These are phyloP conservation scores for Salvia splendens DNA, from an alignment of 257 asterid species.

Conservation along the genomic window DNA sequence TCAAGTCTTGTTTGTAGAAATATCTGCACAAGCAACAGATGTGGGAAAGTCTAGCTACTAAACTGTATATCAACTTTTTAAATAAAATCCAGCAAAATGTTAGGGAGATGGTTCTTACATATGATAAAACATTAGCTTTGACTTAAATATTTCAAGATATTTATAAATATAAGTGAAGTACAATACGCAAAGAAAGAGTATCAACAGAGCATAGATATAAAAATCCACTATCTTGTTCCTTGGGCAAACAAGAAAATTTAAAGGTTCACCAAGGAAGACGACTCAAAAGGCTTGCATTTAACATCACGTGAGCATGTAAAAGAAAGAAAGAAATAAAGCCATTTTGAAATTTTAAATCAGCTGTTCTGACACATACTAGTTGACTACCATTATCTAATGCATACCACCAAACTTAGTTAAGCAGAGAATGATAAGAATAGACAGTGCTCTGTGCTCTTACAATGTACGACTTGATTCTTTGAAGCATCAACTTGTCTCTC, in stretches of 20 bases:
- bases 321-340: conserved; percentile 18
- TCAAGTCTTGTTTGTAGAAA: conserved; percentile 64
- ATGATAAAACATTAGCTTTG: conserved; percentile 4
- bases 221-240: background rate
- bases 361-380: background rate
- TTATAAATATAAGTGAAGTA: background rate
- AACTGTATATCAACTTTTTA: conserved; percentile 14
- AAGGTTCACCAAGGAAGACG: background rate
- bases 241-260: conserved; percentile 12
- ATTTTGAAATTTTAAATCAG: conserved; percentile 17
- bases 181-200: background rate
- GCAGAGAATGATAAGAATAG: conserved; percentile 31
- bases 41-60: conserved; percentile 1
- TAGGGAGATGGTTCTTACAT: conserved; percentile 8
- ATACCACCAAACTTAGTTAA: conserved; percentile 25
- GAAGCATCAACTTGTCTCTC: conserved; percentile 99
- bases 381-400: conserved; percentile 14
- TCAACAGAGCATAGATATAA: conserved; percentile 8
- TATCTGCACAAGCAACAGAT: conserved; percentile 46
- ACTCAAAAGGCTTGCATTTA: conserved; percentile 8
- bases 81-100: conserved; percentile 6
- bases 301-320: too few species aligned
- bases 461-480: conserved; percentile 99
- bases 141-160: conserved; percentile 2
- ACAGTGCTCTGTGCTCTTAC: conserved; percentile 67